Evolutionary conservation across 1,284 basidiomycete genomes (phyloP).

Genomic region (Trichosporon ovoides): DNA sequence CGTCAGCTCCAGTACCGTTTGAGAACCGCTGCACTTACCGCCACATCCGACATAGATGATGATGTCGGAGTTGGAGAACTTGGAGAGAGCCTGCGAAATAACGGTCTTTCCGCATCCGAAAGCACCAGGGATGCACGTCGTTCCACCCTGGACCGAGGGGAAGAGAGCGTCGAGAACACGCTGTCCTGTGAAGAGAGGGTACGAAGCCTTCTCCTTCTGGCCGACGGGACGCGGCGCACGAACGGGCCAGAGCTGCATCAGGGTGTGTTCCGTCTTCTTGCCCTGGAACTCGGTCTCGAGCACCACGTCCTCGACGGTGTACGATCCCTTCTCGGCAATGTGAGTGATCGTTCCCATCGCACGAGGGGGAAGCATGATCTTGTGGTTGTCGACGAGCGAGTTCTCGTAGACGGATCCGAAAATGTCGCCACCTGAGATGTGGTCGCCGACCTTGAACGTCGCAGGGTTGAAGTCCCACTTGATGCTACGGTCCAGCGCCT

Average conservation of each 20-base stretch:
- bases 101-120: slow-evolving; percentile 98
- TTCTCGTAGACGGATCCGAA: slow-evolving; percentile 96
- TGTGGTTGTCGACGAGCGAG: slow-evolving; percentile 92
- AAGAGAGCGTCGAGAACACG: slow-evolving; percentile 96
- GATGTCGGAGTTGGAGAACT: slow-evolving; percentile 99
- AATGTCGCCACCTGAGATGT: slow-evolving; percentile 93
- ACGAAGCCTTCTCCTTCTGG: slow-evolving; percentile 89
- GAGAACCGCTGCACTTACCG: slow-evolving; percentile 55
- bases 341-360: slow-evolving; percentile 91
- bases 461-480: slow-evolving; percentile 96
- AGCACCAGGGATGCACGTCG: slow-evolving; percentile 97
- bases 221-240: slow-evolving; percentile 92
- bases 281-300: slow-evolving; percentile 98
- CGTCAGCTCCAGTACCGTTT: slow-evolving; percentile 8
- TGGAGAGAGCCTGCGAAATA: slow-evolving; percentile 92
- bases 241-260: slow-evolving; percentile 99
- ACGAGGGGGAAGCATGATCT: slow-evolving; percentile 91
- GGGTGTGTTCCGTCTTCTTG: slow-evolving; percentile 84
- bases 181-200: slow-evolving; percentile 92
- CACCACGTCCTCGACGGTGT: slow-evolving; percentile 90
- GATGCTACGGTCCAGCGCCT: slow-evolving; percentile 80
- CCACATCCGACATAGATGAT: slow-evolving; percentile 92
- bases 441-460: slow-evolving; percentile 83
- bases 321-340: slow-evolving; percentile 91
- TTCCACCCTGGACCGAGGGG: slow-evolving; percentile 98